Base-by-base conservation (phyloP, 352 stramenopile genomes). In the Aphanomyces invadans region DNA sequence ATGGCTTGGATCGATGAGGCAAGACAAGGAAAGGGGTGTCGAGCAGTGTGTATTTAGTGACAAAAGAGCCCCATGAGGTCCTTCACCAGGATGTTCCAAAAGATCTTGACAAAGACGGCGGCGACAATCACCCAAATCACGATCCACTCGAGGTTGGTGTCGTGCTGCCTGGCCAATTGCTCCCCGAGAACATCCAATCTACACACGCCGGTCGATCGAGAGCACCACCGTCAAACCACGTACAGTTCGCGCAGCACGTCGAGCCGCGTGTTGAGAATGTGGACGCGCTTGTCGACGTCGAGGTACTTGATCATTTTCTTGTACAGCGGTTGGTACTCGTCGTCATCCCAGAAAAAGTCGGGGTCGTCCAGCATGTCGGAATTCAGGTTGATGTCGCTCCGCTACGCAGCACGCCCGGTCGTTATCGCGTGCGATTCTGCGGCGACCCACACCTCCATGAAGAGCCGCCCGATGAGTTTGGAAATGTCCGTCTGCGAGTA, bases 341-440 rank as follows among this genome's bases (percentile, higher is more conserved):
- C 88, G 49, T 96, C 81, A 69, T 97, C 89, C 92, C 92, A 98
- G 72, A 98, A 97, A 55, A 96, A 97, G 54, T 97, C 90, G 1
- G 92, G 92, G 39, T 95, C 95, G 68, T 97, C 90, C 33, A 98
- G 79, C 72, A 98, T 96, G 57, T 98, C 91, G 33, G 86, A 96
- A 65, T 97, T 95, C 26, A 98, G 70, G 62, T 98, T 98, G 44
- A 98, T 86, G 62, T 96, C 87, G 62, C 88, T 70, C 38, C 63
- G 63, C 63, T 70, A 55, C n/a, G n/a, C n/a, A n/a, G n/a, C n/a
- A n/a, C n/a, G 53, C 21, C 21, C 32, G 17, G 19, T 39, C 21
- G 23, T 38, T 36, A 4, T 38, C 21, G n/a, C 2, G n/a, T 15
- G 21, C n/a, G 46, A 23, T 54, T 54, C 31, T 42, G n/a, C 15